These are phyloP conservation scores for Rhododendron simsii DNA, from an alignment of 148 eudicot genomes.

Conservation along the genomic window DNA sequence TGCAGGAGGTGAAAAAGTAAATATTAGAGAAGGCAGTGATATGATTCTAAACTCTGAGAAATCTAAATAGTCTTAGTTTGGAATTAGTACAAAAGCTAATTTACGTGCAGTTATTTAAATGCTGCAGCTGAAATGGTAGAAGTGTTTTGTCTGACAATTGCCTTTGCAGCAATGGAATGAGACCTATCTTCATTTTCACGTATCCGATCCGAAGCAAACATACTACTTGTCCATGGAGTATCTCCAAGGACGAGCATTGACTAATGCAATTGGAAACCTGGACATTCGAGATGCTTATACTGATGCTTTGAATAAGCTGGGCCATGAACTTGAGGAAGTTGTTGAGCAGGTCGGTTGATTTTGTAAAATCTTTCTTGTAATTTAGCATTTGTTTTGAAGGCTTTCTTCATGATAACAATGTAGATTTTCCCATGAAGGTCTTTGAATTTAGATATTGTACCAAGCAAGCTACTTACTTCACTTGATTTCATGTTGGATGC, in stretches of 20 bases:
- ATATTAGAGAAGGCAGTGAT: not conserved
- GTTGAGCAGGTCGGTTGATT: slow-evolving; percentile 58
- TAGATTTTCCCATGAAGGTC: not conserved
- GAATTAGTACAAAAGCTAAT: not conserved
- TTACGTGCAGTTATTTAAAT: not conserved
- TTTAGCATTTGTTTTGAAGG: not conserved
- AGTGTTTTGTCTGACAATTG: slow-evolving; percentile 7
- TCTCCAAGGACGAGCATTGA: slow-evolving; percentile 94
- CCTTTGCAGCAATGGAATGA: slow-evolving; percentile 95
- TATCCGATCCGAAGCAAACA: slow-evolving; percentile 88
- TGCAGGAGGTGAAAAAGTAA: not conserved
- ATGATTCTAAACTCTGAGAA: not conserved
- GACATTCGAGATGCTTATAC: slow-evolving; percentile 78
- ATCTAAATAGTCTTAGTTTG: not conserved
- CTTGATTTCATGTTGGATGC: not conserved
- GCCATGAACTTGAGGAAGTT: slow-evolving; percentile 88
- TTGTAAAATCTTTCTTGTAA: not conserved
- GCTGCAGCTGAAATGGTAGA: slow-evolving; percentile 10
- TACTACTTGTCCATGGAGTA: slow-evolving; percentile 98
- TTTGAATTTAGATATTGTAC: not conserved
- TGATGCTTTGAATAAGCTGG: slow-evolving; percentile 77
- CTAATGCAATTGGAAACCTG: slow-evolving; percentile 94
- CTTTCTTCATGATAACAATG: not conserved
- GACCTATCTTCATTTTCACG: slow-evolving; percentile 80
- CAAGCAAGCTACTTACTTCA: not conserved